These are phyloP conservation scores for Pseudotsuga menziesii DNA, from an alignment of 75 land plant species.

Conservation along the genomic window DNA sequence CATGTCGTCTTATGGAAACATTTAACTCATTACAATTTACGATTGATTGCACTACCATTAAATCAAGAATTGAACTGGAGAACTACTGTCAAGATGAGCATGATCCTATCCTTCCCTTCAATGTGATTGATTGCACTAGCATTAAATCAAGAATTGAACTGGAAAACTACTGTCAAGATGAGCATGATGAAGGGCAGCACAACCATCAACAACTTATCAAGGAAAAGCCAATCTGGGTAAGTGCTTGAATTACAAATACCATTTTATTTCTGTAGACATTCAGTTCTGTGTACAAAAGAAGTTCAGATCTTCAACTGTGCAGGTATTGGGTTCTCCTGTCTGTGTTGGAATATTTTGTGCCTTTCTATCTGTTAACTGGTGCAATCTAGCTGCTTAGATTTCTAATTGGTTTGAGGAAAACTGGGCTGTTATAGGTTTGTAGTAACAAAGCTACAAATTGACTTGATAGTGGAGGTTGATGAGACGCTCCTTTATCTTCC, in stretches of 20 bases:
- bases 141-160: no score
- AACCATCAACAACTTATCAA: background rate
- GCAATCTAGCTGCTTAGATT: no score
- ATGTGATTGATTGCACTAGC: no score
- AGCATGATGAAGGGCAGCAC: background rate
- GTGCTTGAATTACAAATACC: background rate
- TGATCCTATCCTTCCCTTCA: no score
- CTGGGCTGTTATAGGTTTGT: slow-evolving; percentile 14
- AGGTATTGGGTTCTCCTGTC: no score
- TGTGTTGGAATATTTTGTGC: background rate
- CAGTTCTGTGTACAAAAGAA: no score
- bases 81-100: background rate
- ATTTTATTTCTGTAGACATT: no score
- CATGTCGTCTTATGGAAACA: no score
- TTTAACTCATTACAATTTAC: no score
- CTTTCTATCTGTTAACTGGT: no score
- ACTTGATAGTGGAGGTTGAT: slow-evolving; percentile 28
- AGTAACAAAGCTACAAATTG: slow-evolving; percentile 27
- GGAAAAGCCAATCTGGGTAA: background rate
- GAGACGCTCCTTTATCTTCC: slow-evolving; percentile 27
- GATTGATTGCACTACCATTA: no score
- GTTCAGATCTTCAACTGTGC: background rate
- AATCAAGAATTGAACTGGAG: no score
- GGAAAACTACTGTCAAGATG: background rate
- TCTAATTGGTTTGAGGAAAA: background rate